Base-by-base conservation (phyloP, 768 basidiomycete species). In the Pholiota microspora region DNA sequence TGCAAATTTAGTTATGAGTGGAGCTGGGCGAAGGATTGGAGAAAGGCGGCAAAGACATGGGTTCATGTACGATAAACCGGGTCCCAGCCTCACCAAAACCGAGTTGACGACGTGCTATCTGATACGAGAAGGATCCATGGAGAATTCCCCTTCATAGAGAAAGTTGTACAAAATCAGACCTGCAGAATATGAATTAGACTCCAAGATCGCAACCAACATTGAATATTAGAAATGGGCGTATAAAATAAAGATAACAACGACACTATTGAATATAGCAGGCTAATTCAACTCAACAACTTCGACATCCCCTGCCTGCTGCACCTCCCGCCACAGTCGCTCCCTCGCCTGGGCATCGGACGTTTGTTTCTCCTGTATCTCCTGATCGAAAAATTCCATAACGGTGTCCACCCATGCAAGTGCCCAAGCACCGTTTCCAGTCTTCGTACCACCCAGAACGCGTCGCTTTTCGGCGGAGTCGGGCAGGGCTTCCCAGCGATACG, bases 351-450 rank as follows among this genome's bases (percentile, higher is more conserved):
- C 55, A 31, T 57, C 60, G 25, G 56, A 48, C 15, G 53, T 25
- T 9, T 49, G 44, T 27, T 46, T 45, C 10, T 51, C 49, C 12
- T 25, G 27, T 2, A 32, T 46, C 9, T 49, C 45, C 3, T 55
- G 42, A 8, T 58, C 61, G 5, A 67, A 62, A 3, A 69, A 59
- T 24, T 62, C 56, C 58, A 62, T 59, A 6, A 62, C 44, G 12
- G 80, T 82, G 60, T 92, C 91, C 16, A 92, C 76, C 82, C 87
- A 90, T 3, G 88, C 87, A 47, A 93, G 67, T 0, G 80, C 89
- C 92, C 92, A 93, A 3, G 87, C 89, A 0, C 82, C 84, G 61
- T 87, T 84, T 6, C 92, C 91, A 1, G 80, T 81, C 67, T 88
- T 89, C 0, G 85, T 81, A 2, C 88, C 88, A 0, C 88, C 89